Evolutionary conservation across 805 yeast species (phyloP).

Genomic region (Kurtzmaniella fragi): DNA sequence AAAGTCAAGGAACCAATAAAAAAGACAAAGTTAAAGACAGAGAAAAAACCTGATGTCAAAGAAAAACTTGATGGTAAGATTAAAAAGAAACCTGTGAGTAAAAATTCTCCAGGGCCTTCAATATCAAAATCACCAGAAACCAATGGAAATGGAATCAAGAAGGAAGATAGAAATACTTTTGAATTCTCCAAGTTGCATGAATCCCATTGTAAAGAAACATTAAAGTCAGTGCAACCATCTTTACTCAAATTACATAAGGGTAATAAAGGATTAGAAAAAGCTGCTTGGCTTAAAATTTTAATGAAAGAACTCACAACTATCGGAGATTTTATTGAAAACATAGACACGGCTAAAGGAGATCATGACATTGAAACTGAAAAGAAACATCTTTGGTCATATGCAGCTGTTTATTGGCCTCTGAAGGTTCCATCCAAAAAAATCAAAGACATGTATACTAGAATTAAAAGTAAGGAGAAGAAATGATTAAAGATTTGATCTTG

Average conservation of each 20-base stretch:
- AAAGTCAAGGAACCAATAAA: constrained; percentile 4
- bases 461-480: constrained; percentile 20
- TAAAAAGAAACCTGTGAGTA: constrained; percentile 5
- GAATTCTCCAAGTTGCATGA: constrained; percentile 83
- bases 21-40: constrained; percentile 10
- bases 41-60: too few relatives aligned
- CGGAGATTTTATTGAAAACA: constrained; percentile 62
- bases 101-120: constrained; percentile 6
- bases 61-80: constrained; percentile 8
- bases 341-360: neutral
- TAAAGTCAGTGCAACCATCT: constrained; percentile 66
- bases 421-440: constrained; percentile 71
- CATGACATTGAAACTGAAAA: constrained; percentile 27
- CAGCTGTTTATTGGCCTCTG: constrained; percentile 84
- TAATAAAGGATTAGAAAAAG: constrained; percentile 64
- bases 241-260: constrained; percentile 67
- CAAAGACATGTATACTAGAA: constrained; percentile 68
- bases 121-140: constrained; percentile 5
- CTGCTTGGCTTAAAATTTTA: constrained; percentile 71
- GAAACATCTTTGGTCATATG: constrained; percentile 80
- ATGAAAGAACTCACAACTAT: constrained; percentile 64
- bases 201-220: constrained; percentile 50
- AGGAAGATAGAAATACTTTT: constrained; percentile 28
- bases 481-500: neutral
- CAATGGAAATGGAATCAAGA: constrained; percentile 6